Conservation (phyloP, 228 moss, liverwort and hornwort species). For the Sphagnum magellanicum region DNA sequence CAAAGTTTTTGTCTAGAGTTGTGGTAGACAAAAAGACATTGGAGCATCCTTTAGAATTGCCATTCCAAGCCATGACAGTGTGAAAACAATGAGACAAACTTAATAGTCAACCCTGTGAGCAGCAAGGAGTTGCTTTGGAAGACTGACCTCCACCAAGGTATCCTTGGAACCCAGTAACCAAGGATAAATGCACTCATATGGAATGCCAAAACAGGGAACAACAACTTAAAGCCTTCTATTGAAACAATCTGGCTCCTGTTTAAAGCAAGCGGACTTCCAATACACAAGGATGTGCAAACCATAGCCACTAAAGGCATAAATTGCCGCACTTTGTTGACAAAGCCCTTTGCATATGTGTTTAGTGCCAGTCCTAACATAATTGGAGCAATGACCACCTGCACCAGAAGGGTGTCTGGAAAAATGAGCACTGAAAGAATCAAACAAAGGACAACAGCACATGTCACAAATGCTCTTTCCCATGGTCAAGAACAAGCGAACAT, state of each 20-base stretch:
- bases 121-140: no score
- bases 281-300: conserved; percentile 94
- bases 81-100: no score
- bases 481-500: no score
- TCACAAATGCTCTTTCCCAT: no score
- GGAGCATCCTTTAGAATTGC: no score
- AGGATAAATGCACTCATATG: conserved; percentile 70
- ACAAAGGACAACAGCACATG: background rate
- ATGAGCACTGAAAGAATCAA: background rate
- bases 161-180: conserved; percentile 75
- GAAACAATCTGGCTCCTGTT: conserved; percentile 74
- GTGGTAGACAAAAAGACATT: no score
- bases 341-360: conserved; percentile 74
- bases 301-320: conserved; percentile 89
- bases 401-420: background rate
- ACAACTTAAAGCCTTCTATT: conserved; percentile 62
- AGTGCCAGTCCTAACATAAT: conserved; percentile 77
- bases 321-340: conserved; percentile 70
- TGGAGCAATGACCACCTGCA: conserved; percentile 92
- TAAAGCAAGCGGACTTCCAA: conserved; percentile 88
- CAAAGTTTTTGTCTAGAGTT: no score
- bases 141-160: conserved; percentile 65
- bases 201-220: conserved; percentile 76
- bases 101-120: no score
- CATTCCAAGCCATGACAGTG: no score